Base-by-base conservation (phyloP, 2,329 filamentous ascomycete species). In the Aspergillus sp. region DNA sequence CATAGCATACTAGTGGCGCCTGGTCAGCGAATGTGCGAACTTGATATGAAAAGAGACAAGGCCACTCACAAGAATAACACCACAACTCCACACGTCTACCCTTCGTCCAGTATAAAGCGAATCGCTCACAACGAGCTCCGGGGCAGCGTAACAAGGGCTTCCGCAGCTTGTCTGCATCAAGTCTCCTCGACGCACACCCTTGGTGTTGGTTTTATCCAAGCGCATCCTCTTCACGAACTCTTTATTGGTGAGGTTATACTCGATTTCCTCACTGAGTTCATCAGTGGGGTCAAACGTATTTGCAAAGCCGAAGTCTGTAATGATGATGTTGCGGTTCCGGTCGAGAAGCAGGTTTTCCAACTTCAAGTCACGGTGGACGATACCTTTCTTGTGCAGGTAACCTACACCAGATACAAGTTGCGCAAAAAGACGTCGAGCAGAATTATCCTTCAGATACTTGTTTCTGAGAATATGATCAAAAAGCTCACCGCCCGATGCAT, bases 111-210 rank as follows among this genome's bases (percentile, higher is more conserved):
- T 99, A 77, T 99, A 99, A 7, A 99, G 80, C 15, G 93, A 96
- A 76, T 99, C 95, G 73, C 92, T 98, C 61, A 99, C 95, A 14
- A 99, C 95, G 54, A 99, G 82, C 78, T 99, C 95, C 4, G 95
- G 95, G 14, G 95, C 95, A 49, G 95, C 95, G 75, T 99, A 99
- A 72, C 95, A 99, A 7, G 95, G 95, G 75, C 93, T 98, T 63
- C 95, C 95, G 74, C 95, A 99, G 74, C 95, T 98, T 11, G 95
- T 99, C 77, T 97, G 93, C 95, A 99, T 99, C 70, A 99, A 79
- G 78, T 99, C 95, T 39, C 95, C 95, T 68, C 92, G 87, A 60
- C 93, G 85, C 68, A 87, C 82, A 14, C 91, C 92, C 64, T 90
- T 90, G 12, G 85, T 74, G 67, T 90, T 87, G 40, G 90, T 76